Conservation (phyloP, 176 grass and related monocot species). For the Pontederia paniculata region DNA sequence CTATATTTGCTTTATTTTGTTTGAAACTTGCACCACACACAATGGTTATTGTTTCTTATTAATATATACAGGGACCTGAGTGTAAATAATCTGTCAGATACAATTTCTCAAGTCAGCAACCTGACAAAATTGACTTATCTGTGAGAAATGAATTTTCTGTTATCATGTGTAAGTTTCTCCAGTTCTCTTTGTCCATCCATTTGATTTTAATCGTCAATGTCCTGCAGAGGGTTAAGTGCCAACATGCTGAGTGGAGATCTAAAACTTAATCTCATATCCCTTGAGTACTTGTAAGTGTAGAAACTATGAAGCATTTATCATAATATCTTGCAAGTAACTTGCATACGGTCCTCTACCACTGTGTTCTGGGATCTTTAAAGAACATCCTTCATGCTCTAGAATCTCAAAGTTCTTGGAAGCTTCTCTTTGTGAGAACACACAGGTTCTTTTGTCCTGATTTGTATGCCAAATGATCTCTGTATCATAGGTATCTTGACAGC, state of each 20-base stretch:
- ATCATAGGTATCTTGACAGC: slow-evolving; percentile 52
- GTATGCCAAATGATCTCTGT: slow-evolving; percentile 24
- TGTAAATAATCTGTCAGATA: slow-evolving; percentile 6
- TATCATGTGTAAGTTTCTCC: background rate
- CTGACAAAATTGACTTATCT: slow-evolving; percentile 5
- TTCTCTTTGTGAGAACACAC: too few species aligned
- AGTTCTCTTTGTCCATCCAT: background rate
- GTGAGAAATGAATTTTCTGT: background rate
- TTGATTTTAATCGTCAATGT: background rate
- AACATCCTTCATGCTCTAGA: too few species aligned
- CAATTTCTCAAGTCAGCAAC: slow-evolving; percentile 10
- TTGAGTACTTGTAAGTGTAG: slow-evolving; percentile 14
- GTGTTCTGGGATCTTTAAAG: background rate
- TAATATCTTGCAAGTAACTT: background rate
- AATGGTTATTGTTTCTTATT: background rate
- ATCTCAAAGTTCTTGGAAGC: too few species aligned
- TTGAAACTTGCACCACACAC: too few species aligned
- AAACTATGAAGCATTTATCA: background rate
- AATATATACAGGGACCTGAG: background rate
- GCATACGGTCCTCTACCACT: background rate
- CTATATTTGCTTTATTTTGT: background rate
- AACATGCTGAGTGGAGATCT: slow-evolving; percentile 13
- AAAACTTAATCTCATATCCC: background rate
- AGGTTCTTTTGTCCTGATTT: too few species aligned
- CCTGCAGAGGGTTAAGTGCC: slow-evolving; percentile 12